Conservation (phyloP, 495 filamentous ascomycete species). For the Penicillium daleae region DNA sequence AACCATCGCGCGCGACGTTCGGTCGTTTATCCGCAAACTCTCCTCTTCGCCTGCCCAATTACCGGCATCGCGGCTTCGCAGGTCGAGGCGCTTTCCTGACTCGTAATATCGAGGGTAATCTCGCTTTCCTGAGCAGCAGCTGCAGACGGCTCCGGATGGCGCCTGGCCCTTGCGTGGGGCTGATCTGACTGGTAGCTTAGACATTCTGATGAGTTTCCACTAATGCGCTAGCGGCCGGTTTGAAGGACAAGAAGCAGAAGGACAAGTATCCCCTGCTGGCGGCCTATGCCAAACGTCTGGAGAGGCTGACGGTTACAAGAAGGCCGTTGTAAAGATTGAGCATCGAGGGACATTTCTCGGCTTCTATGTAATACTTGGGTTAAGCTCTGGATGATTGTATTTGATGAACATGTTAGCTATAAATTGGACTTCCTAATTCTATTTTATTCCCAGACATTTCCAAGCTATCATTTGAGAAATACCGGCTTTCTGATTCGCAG, state of each 20-base stretch:
- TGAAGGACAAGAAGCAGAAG: slow-evolving; percentile 52
- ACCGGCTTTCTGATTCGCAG: not conserved
- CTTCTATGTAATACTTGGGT: slow-evolving; percentile 34
- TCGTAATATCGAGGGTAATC: slow-evolving; percentile 65
- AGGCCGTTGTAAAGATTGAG: slow-evolving; percentile 61
- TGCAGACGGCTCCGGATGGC: slow-evolving; percentile 63
- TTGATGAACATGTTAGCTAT: slow-evolving; percentile 3
- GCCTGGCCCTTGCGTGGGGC: slow-evolving; percentile 70
- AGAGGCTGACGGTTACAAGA: slow-evolving; percentile 65
- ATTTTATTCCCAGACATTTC: not conserved
- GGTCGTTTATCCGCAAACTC: slow-evolving; percentile 70
- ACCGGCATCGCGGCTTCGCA: slow-evolving; percentile 64
- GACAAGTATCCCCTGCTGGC: slow-evolving; percentile 64
- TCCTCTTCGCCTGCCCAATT: slow-evolving; percentile 86
- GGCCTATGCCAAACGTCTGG: slow-evolving; percentile 64
- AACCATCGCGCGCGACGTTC: too few species aligned
- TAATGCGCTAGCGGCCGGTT: slow-evolving; percentile 48
- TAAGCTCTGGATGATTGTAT: not conserved
- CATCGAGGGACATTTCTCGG: slow-evolving; percentile 62
- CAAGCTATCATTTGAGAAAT: not conserved
- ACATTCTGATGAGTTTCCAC: slow-evolving; percentile 83
- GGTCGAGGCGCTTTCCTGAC: slow-evolving; percentile 62
- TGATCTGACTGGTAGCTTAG: slow-evolving; percentile 69
- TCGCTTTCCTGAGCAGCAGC: slow-evolving; percentile 71
- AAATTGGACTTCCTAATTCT: not conserved